Evolutionary conservation across 148 eudicot genomes (phyloP).

Genomic region (Dianthus caryophyllus): DNA sequence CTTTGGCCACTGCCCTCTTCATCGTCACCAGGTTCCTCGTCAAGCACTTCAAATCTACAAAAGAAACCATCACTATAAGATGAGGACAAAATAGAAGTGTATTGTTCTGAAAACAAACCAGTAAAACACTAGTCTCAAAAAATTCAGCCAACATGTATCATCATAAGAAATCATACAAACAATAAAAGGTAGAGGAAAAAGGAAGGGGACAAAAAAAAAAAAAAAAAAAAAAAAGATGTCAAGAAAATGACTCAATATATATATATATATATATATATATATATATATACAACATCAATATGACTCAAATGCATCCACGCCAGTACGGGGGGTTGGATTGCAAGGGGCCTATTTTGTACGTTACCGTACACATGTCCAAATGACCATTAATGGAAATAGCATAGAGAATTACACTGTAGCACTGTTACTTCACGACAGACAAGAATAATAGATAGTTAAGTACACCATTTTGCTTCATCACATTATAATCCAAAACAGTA

Average conservation of each 20-base stretch:
- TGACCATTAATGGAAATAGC: no score
- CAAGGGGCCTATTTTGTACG: no score
- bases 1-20: slow-evolving; percentile 88
- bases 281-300: no score
- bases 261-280: no score
- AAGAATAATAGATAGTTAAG: no score
- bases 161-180: neutral
- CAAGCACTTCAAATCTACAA: slow-evolving; percentile 80
- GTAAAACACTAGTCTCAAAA: neutral
- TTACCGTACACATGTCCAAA: no score
- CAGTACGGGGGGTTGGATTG: no score
- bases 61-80: no score
- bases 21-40: slow-evolving; percentile 96
- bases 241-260: neutral
- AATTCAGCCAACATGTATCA: neutral
- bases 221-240: neutral
- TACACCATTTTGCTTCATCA: no score
- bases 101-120: neutral
- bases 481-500: neutral
- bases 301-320: no score
- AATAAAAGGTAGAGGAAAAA: neutral
- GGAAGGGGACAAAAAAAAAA: neutral
- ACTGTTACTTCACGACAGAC: no score
- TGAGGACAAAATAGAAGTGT: neutral
- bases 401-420: no score